Evolutionary conservation across 352 stramenopile genomes (phyloP), one percentile per base, ranked within the genome.

Genomic region (Peronospora belbahrii): DNA sequence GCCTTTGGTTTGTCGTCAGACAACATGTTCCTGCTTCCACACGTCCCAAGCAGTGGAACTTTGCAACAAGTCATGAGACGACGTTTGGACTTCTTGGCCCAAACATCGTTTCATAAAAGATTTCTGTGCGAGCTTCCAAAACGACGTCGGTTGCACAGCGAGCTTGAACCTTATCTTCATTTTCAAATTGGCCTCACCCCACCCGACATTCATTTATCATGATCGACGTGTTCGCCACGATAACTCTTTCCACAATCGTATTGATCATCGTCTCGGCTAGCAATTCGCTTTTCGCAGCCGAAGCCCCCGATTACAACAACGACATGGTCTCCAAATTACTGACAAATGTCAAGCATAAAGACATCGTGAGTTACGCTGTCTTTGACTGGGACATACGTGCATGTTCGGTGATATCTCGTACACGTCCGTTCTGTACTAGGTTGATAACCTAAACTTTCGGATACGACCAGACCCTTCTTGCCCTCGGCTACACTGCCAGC

Each of bases 311-410:
- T 48, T 78, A 82, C 59, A 83, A 83, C 67, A 83, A 78, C 56
- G 43, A 61, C n/a, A 56, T 65, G 20, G 57, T 80, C 7, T 50
- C 38, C 27, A 56, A 62, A 19, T 47, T 80, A 17, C 53, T 83
- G 27, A 48, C 42, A 44, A 67, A 66, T 31, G 36, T 80, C 19
- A 50, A 43, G 17, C 71, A 68, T 19, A 45, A 17, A 4, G 30
- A 57, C 7, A 57, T 68, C n/a, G 56, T 75, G 56, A 61, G 57
- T 22, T 83, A 78, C 50, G 65, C 58, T 18, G 59, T 75, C 30
- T 80, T 80, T 42, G 71, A 80, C 51, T 80, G 71, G 71, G 71
- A 83, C 48, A 80, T 58, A 83, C 71, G 50, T 78, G 68, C 63
- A 78, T 76, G 62, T 83, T 56, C 50, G 68, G 71, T 32, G 68